A percentile compares a stretch with the other conserved stretches of the same genome.
These are phyloP conservation scores for Metschnikowia noctiluminum DNA, from an alignment of 805 yeast species.

Conservation along the genomic window DNA sequence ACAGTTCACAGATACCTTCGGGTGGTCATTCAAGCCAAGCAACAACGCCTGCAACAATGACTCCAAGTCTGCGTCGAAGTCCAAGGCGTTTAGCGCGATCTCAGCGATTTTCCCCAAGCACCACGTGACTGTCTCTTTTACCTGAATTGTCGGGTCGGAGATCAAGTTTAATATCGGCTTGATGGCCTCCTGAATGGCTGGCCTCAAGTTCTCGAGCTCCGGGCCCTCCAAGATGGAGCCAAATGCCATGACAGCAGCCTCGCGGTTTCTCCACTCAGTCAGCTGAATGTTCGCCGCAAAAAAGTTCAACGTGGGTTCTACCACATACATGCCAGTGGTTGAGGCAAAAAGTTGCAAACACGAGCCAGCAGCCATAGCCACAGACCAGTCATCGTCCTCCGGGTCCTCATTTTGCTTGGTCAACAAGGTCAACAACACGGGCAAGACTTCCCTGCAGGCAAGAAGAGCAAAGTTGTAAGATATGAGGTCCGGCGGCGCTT, in stretches of 20 bases:
- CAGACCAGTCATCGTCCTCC: constrained; percentile 96
- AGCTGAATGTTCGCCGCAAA: constrained; percentile 69
- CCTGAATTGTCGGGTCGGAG: constrained; percentile 74
- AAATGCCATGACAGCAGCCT: constrained; percentile 98
- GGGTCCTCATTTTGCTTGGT: constrained; percentile 90
- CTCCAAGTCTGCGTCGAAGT: constrained; percentile 61
- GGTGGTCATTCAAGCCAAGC: constrained; percentile 83
- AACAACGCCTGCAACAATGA: constrained; percentile 69
- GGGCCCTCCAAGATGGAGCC: constrained; percentile 97
- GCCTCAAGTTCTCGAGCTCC: constrained; percentile 62
- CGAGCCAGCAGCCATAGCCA: constrained; percentile 98
- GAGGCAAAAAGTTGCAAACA: constrained; percentile 93
- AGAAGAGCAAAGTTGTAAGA: constrained; percentile 79
- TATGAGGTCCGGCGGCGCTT: constrained; percentile 40
- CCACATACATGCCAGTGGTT: constrained; percentile 80
- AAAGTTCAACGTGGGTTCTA: constrained; percentile 79
- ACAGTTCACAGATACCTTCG: constrained; percentile 93
- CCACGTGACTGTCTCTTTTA: constrained; percentile 97
- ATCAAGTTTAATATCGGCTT: constrained; percentile 73
- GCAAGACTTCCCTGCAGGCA: constrained; percentile 82
- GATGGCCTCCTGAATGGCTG: constrained; percentile 76
- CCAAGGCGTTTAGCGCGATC: constrained; percentile 72
- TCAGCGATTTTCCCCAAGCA: constrained; percentile 96
- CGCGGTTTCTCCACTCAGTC: constrained; percentile 76
- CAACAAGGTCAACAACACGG: constrained; percentile 74